Conservation (phyloP, 805 yeast genomes). For the Kodamaea jinghongensis region DNA sequence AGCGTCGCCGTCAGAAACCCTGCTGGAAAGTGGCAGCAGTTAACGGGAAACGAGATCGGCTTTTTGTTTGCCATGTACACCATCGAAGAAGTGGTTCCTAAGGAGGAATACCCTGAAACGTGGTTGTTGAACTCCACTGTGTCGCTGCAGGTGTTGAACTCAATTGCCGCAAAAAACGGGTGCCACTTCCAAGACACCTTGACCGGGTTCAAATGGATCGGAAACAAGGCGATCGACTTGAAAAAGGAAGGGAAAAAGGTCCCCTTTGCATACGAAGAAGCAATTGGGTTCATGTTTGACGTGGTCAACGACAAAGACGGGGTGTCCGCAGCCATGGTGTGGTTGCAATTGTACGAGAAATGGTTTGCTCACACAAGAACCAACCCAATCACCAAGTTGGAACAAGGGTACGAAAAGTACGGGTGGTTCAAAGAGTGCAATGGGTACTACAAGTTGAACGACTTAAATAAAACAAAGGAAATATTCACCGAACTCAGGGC, state of each 20-base stretch:
- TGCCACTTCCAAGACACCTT: constrained; percentile 75
- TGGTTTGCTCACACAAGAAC: constrained; percentile 44
- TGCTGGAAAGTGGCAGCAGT: constrained; percentile 61
- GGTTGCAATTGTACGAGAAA: constrained; percentile 61
- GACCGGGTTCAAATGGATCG: constrained; percentile 98
- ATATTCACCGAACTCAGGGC: constrained; percentile 56
- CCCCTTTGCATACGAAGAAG: constrained; percentile 94
- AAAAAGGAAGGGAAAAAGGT: constrained; percentile 63
- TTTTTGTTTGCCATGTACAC: constrained; percentile 71
- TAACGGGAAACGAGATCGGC: constrained; percentile 92
- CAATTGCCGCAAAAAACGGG: constrained; percentile 62
- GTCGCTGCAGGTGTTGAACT: constrained; percentile 74
- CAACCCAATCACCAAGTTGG: constrained; percentile 50
- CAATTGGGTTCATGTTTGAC: constrained; percentile 90
- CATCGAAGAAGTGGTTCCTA: constrained; percentile 32
- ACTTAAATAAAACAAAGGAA: constrained; percentile 46
- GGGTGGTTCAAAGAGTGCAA: constrained; percentile 86
- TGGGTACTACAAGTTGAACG: constrained; percentile 74
- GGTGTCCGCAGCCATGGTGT: constrained; percentile 71
- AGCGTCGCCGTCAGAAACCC: constrained; percentile 64
- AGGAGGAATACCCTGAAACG: constrained; percentile 29
- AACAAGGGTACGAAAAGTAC: constrained; percentile 56
- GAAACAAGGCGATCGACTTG: constrained; percentile 77
- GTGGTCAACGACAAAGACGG: constrained; percentile 93
- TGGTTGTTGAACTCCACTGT: constrained; percentile 86